Percentiles rank a stretch among this genome's conserved stretches.
These are phyloP conservation scores for Candida mesenterica DNA, from an alignment of 1,139 yeast species.

Conservation along the genomic window DNA sequence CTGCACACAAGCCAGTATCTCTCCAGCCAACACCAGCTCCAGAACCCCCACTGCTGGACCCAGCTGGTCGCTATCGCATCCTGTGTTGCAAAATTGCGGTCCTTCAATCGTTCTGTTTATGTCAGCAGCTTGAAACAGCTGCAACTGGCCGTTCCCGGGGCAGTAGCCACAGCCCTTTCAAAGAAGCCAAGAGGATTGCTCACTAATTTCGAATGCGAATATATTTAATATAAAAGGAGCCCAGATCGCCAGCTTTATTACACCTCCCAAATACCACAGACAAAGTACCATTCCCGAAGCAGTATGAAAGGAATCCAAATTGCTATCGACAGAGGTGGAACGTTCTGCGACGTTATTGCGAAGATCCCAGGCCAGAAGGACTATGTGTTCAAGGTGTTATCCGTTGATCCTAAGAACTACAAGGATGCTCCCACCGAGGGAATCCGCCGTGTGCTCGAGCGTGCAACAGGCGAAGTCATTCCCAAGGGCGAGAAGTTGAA, in stretches of 20 bases:
- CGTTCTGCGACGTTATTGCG: conserved; percentile 79
- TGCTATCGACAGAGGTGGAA: conserved; percentile 68
- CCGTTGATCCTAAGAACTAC: conserved; percentile 86
- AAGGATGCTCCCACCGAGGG: conserved; percentile 92
- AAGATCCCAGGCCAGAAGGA: conserved; percentile 43
- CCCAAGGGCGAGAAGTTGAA: conserved; percentile 36
- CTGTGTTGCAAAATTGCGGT: too few relatives aligned
- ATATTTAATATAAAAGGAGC: too few relatives aligned
- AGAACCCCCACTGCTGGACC: too few relatives aligned
- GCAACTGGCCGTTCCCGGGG: too few relatives aligned
- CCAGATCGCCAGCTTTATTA: neutral
- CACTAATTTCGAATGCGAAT: too few relatives aligned
- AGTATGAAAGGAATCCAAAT: conserved; percentile 15
- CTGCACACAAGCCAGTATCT: too few relatives aligned
- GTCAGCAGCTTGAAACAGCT: too few relatives aligned
- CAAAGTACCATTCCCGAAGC: neutral
- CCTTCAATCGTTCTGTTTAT: too few relatives aligned
- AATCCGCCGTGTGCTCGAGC: conserved; percentile 71
- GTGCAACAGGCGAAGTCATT: conserved; percentile 48
- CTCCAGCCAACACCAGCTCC: too few relatives aligned
- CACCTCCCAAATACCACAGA: neutral
- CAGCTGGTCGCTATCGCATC: too few relatives aligned
- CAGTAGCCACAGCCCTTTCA: too few relatives aligned
- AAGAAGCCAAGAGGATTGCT: too few relatives aligned
- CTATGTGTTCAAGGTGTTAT: conserved; percentile 59